A percentile compares a stretch with the other conserved stretches of the same genome.
Conservation (phyloP, 2,329 filamentous ascomycete species). For the Cercospora sesami region DNA sequence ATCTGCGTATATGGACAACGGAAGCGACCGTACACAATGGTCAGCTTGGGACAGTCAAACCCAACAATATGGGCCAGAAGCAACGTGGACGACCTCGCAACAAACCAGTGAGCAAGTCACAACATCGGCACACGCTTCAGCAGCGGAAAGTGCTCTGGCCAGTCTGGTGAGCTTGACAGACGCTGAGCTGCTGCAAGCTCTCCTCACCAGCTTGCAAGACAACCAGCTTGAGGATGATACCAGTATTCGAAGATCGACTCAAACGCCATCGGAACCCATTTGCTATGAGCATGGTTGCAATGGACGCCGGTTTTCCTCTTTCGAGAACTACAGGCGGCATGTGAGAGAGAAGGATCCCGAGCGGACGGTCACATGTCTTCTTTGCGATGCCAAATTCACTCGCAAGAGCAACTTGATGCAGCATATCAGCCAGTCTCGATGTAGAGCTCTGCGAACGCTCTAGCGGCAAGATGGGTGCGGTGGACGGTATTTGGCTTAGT, state of each 20-base stretch:
- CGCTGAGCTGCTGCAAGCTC: neutral
- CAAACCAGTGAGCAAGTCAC: neutral
- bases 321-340: neutral
- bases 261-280: neutral
- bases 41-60: neutral
- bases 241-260: neutral
- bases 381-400: neutral
- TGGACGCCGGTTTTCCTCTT: neutral
- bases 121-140: neutral
- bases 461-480: neutral
- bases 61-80: neutral
- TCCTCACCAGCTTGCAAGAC: neutral
- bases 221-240: neutral
- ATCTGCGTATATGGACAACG: neutral
- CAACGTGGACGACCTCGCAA: neutral
- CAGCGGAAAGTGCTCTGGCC: neutral
- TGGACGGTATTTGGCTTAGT: neutral
- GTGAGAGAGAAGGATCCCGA: neutral
- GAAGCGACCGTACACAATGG: neutral
- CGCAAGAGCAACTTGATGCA: neutral
- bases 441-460: neutral
- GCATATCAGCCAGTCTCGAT: neutral
- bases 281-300: neutral
- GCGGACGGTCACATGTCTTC: neutral
- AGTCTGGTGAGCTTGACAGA: neutral